A percentile compares a stretch with the other conserved stretches of the same genome.
phyloP scores from a whole-genome alignment of 495 filamentous ascomycete species.

The Neurospora africana region DNA sequence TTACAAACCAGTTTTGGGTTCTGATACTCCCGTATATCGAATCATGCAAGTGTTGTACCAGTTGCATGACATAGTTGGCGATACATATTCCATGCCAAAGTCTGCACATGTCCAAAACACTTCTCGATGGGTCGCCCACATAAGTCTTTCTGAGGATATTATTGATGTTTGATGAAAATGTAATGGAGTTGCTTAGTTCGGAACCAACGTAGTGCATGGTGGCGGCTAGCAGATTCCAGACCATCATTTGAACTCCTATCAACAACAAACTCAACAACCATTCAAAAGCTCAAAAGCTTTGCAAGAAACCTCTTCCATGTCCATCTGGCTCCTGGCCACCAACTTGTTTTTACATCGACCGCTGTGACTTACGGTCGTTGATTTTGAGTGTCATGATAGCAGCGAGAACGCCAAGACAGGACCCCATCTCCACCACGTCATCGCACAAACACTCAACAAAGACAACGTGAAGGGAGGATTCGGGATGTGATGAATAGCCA shows the following conservation, averaged over 20 bases:
- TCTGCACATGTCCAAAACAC: background rate
- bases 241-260: background rate
- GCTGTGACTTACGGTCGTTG: background rate
- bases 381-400: background rate
- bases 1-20: background rate
- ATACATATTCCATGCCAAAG: background rate
- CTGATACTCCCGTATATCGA: background rate
- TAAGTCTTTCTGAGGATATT: background rate
- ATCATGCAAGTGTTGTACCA: background rate
- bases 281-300: background rate
- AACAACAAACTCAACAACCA: background rate
- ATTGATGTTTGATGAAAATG: background rate
- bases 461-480: background rate
- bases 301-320: background rate
- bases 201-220: background rate
- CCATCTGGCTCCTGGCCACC: background rate
- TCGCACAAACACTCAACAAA: background rate
- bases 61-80: background rate
- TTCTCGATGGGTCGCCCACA: background rate
- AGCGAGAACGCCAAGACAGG: background rate
- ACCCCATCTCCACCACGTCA: background rate
- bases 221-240: background rate
- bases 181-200: background rate
- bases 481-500: background rate
- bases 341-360: background rate